These are phyloP conservation scores for Ganoderma meredithae DNA, from an alignment of 1,284 basidiomycete genomes.

Conservation along the genomic window DNA sequence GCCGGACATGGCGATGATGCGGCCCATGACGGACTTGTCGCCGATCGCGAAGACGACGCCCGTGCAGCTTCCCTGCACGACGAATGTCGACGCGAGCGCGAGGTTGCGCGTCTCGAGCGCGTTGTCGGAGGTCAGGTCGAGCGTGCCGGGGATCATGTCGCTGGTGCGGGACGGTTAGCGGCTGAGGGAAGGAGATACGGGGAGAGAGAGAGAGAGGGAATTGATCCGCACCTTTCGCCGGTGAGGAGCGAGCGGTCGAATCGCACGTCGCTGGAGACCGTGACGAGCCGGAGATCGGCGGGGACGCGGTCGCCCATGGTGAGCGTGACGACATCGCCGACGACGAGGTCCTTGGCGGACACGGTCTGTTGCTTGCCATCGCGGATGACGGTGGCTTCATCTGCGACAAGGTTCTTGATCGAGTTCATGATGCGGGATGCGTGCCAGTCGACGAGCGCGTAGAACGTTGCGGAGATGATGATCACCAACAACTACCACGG, in stretches of 20 bases:
- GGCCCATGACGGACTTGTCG: constrained; percentile 67
- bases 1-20: constrained; percentile 62
- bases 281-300: constrained; percentile 58
- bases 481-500: constrained; percentile 51
- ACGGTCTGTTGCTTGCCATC: constrained; percentile 46
- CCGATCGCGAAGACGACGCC: constrained; percentile 68
- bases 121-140: constrained; percentile 61
- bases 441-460: constrained; percentile 52
- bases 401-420: constrained; percentile 58
- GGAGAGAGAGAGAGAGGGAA: neutral
- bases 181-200: neutral
- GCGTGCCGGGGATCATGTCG: constrained; percentile 59
- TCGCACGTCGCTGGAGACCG: constrained; percentile 56
- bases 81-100: constrained; percentile 60
- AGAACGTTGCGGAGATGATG: constrained; percentile 46
- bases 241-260: constrained; percentile 74
- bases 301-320: constrained; percentile 54
- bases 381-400: constrained; percentile 55
- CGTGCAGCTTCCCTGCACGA: constrained; percentile 62
- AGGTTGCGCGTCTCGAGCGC: constrained; percentile 71
- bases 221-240: constrained; percentile 51
- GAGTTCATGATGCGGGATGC: constrained; percentile 58
- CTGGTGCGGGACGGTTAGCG: constrained; percentile 12
- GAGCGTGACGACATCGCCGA: constrained; percentile 42
- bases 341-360: constrained; percentile 42